Evolutionary conservation across 129 eudicot species (phyloP).

Genomic region (Saussurea involucrata): DNA sequence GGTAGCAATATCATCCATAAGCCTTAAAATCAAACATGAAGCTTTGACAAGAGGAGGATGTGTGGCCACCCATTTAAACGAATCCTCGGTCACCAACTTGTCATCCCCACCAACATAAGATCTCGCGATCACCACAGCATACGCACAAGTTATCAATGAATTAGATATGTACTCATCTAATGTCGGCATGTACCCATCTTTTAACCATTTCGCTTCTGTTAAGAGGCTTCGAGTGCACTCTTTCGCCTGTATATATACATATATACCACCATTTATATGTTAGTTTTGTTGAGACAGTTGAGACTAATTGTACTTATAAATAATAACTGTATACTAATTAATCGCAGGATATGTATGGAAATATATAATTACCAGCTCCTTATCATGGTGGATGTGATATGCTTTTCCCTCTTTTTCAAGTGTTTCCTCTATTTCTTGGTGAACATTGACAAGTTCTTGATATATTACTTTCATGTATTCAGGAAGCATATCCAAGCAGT

Average conservation of each 20-base stretch:
- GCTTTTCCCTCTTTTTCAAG: conserved; percentile 14
- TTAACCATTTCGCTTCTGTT: conserved; percentile 44
- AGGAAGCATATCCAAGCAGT: conserved; percentile 34
- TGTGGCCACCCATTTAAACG: conserved; percentile 39
- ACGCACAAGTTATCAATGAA: conserved; percentile 11
- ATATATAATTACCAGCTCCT: conserved; percentile 6
- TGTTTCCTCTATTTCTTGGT: conserved; percentile 26
- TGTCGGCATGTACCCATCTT: conserved; percentile 25
- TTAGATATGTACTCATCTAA: conserved; percentile 44
- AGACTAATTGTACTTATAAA: no score
- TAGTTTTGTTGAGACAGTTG: no score
- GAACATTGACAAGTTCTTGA: conserved; percentile 26
- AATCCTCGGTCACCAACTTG: conserved; percentile 20
- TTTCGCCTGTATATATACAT: conserved; percentile 1
- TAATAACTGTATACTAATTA: no score
- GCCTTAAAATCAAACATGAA: conserved; percentile 24
- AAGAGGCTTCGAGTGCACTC: conserved; percentile 6
- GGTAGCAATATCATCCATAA: conserved; percentile 38
- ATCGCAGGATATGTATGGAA: no score
- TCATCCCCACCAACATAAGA: conserved; percentile 33
- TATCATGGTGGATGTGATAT: conserved; percentile 16
- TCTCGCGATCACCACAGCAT: background rate
- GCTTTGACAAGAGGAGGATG: conserved; percentile 33
- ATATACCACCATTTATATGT: no score
- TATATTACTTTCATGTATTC: conserved; percentile 42